These are phyloP conservation scores for Neurospora terricola DNA, from an alignment of 495 filamentous ascomycete species.

Conservation along the genomic window DNA sequence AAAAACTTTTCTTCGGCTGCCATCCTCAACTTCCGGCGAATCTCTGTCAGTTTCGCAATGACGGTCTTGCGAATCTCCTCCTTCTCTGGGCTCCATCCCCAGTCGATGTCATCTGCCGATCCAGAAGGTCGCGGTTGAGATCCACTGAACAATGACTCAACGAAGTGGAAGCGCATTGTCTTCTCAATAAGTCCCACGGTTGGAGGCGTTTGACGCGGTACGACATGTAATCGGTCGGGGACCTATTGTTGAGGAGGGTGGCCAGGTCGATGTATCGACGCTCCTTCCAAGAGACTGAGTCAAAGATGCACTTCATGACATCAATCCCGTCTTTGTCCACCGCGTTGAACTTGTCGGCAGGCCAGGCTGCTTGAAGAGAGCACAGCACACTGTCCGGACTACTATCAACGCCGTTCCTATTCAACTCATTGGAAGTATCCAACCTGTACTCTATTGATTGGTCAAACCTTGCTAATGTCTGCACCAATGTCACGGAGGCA, in stretches of 20 bases:
- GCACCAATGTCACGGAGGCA: not conserved
- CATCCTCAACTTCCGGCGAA: not conserved
- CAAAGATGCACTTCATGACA: not conserved
- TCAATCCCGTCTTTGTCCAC: not conserved
- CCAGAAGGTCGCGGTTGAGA: not conserved
- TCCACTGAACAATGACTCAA: not conserved
- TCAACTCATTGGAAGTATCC: not conserved
- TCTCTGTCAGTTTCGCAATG: not conserved
- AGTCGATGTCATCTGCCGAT: not conserved
- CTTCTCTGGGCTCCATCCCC: not conserved
- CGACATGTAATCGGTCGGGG: rapidly evolving
- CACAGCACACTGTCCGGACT: not conserved
- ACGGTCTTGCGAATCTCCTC: not conserved
- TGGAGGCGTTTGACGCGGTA: not conserved
- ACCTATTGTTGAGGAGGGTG: rapidly evolving
- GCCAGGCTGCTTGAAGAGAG: not conserved
- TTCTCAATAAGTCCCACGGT: not conserved
- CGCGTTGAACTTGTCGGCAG: not conserved
- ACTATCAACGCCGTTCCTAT: too few species aligned
- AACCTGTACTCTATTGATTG: not conserved
- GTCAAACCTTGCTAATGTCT: not conserved
- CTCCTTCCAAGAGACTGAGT: not conserved
- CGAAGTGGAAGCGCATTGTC: not conserved
- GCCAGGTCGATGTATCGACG: not conserved
- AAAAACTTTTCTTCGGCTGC: rapidly evolving